These are phyloP conservation scores for Boletus rex-veris DNA, from an alignment of 768 basidiomycete genomes.

Conservation along the genomic window DNA sequence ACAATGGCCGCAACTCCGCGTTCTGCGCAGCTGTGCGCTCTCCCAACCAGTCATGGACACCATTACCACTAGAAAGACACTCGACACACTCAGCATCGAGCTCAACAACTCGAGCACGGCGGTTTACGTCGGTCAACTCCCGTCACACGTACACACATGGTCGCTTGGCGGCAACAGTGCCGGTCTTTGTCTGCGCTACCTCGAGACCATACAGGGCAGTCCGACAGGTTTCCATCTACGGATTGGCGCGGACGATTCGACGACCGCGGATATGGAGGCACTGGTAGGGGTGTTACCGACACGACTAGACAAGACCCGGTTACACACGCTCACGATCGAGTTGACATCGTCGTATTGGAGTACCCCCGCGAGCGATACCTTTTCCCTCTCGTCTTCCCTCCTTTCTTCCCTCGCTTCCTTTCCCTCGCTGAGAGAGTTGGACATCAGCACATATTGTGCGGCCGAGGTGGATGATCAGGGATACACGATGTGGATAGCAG, in stretches of 20 bases:
- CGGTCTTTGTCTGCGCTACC: slow-evolving; percentile 19
- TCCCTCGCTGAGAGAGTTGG: slow-evolving; percentile 12
- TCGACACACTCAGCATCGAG: slow-evolving; percentile 25
- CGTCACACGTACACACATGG: slow-evolving; percentile 15
- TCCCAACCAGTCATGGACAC: slow-evolving; percentile 22
- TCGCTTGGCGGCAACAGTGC: slow-evolving; percentile 26
- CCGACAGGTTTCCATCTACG: slow-evolving; percentile 19
- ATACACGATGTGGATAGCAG: slow-evolving; percentile 14
- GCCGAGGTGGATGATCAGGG: slow-evolving; percentile 19
- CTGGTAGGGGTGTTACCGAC: slow-evolving; percentile 9
- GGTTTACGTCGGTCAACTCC: slow-evolving; percentile 18
- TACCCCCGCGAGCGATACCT: slow-evolving; percentile 21
- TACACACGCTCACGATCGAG: slow-evolving; percentile 17
- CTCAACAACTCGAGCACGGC: slow-evolving; percentile 24
- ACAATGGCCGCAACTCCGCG: slow-evolving; percentile 18
- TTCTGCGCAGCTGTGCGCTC: slow-evolving; percentile 19
- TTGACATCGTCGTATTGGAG: slow-evolving; percentile 30
- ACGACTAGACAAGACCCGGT: slow-evolving; percentile 9
- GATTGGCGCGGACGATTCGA: slow-evolving; percentile 27
- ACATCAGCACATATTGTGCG: slow-evolving; percentile 19
- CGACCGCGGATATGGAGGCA: slow-evolving; percentile 11
- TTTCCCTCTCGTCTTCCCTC: slow-evolving; percentile 15
- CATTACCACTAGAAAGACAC: slow-evolving; percentile 2
- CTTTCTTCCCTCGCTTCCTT: slow-evolving; percentile 16
- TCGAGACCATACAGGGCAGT: slow-evolving; percentile 15